Evolutionary conservation across 2,329 filamentous ascomycete species (phyloP).

Genomic region (Corinectria fuckeliana): DNA sequence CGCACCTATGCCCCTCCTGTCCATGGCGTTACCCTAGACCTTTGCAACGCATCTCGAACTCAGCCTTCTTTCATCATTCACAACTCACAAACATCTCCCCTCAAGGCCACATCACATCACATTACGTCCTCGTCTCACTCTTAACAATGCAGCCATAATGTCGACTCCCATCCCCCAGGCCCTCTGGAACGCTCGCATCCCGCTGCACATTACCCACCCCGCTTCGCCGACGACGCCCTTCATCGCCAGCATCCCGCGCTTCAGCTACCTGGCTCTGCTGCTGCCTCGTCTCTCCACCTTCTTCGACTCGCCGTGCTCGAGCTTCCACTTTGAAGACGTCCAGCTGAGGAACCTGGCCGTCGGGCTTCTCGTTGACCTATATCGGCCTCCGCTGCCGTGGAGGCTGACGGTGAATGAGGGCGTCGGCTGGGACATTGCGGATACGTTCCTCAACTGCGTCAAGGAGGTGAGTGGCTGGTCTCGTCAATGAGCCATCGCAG

Average conservation of each 20-base stretch:
- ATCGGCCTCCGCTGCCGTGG: constrained; percentile 62
- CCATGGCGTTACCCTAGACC: constrained; percentile 13
- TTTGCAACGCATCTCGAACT: background rate
- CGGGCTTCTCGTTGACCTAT: constrained; percentile 62
- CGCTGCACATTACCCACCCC: constrained; percentile 61
- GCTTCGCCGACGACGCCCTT: constrained; percentile 56
- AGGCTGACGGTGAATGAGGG: constrained; percentile 61
- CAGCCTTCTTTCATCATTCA: background rate
- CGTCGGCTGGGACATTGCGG: constrained; percentile 63
- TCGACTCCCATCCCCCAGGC: constrained; percentile 48
- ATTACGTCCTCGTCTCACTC: no score
- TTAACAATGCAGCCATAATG: constrained; percentile 37
- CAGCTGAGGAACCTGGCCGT: constrained; percentile 61
- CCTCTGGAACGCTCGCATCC: constrained; percentile 62
- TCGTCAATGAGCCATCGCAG: no score
- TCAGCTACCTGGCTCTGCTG: constrained; percentile 65
- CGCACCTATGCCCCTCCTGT: background rate
- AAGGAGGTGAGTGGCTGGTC: constrained; percentile 68
- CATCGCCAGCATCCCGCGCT: constrained; percentile 61
- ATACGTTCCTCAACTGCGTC: constrained; percentile 69
- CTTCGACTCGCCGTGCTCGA: constrained; percentile 61
- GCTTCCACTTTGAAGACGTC: constrained; percentile 64
- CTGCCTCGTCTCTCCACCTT: constrained; percentile 61
- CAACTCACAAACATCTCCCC: background rate
- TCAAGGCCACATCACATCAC: background rate